These are phyloP conservation scores for Solanum corneliomulleri DNA, from an alignment of 257 asterid genomes.

Conservation along the genomic window DNA sequence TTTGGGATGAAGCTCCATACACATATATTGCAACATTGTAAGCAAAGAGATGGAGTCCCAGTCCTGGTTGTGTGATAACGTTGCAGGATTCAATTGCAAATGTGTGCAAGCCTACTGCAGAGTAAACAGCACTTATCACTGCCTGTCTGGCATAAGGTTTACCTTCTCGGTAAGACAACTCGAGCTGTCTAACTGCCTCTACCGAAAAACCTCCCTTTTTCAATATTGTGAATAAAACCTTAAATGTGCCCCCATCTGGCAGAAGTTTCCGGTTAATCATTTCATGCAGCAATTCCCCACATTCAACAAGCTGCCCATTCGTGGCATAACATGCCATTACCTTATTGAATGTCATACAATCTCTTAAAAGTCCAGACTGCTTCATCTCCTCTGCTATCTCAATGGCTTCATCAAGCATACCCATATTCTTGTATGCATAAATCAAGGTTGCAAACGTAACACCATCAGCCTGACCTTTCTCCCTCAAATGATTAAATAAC, in stretches of 20 bases:
- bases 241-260: conserved; percentile 59
- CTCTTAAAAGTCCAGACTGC: conserved; percentile 43
- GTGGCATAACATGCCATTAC: conserved; percentile 76
- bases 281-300: conserved; percentile 73
- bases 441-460: conserved; percentile 83
- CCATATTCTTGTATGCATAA: conserved; percentile 75
- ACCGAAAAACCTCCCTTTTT: conserved; percentile 59
- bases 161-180: conserved; percentile 48
- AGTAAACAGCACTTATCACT: conserved; percentile 54
- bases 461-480: conserved; percentile 48
- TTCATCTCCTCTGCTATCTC: conserved; percentile 77
- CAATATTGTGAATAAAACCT: conserved; percentile 53
- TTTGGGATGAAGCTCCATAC: conserved; percentile 51
- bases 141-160: conserved; percentile 67
- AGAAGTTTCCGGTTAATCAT: conserved; percentile 52
- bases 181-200: conserved; percentile 59
- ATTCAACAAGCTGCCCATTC: conserved; percentile 49
- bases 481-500: conserved; percentile 37
- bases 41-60: conserved; percentile 36
- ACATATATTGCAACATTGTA: conserved; percentile 76
- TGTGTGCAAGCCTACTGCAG: conserved; percentile 51
- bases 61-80: conserved; percentile 25
- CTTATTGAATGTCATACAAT: conserved; percentile 50
- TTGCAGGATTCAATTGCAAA: conserved; percentile 75
- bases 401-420: conserved; percentile 74